Evolutionary conservation across 495 filamentous ascomycete genomes (phyloP), one percentile per base, ranked within the genome.

Genomic region (Saxophila tyrrhenica): DNA sequence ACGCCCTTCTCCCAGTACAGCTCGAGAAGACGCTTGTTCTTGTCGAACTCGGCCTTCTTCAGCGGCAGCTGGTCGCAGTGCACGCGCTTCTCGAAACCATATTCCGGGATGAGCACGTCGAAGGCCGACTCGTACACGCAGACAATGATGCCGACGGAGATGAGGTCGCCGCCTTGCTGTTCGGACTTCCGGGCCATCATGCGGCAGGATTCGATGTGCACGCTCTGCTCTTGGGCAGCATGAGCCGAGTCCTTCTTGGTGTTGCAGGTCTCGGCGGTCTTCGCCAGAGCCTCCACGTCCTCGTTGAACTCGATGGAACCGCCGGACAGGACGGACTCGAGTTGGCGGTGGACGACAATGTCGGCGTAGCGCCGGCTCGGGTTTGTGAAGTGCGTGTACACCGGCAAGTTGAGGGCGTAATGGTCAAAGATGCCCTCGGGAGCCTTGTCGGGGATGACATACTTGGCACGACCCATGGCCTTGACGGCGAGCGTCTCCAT

Each of bases 1-100:
- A 96, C 87, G 51, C 92, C 92, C 78, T 97, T 98, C 80, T 98
- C 92, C 92, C 92, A 98, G 74, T 95, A 97, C 3, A 98, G 78
- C 69, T 98, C 92, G 48, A 98, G 73, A 25, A 96, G 78, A 53
- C 92, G 81, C 69, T 87, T 84, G 62, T 91, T 87, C 77, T 96
- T 98, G 66, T 94, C 82, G 69, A 89, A 98, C 67, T 98, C 92
- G 19, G 92, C 92, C 76, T 98, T 98, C 79, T 96, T 95, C 57
- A 98, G 73, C 15, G 92, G 92, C 59, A 98, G 77, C 74, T 97
- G 92, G 66, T 98, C 92, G 65, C 92, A 98, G 69, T 98, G 92
- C 50, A 98, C 92, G 58, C 92, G 87, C 80, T 98, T 98, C 75
- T 98, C 92, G 57, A 98, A 97, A 43, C 92, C 92, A 70, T 86